These are phyloP conservation scores for Thozetella sp. DNA, from an alignment of 495 filamentous ascomycete species.

Conservation along the genomic window DNA sequence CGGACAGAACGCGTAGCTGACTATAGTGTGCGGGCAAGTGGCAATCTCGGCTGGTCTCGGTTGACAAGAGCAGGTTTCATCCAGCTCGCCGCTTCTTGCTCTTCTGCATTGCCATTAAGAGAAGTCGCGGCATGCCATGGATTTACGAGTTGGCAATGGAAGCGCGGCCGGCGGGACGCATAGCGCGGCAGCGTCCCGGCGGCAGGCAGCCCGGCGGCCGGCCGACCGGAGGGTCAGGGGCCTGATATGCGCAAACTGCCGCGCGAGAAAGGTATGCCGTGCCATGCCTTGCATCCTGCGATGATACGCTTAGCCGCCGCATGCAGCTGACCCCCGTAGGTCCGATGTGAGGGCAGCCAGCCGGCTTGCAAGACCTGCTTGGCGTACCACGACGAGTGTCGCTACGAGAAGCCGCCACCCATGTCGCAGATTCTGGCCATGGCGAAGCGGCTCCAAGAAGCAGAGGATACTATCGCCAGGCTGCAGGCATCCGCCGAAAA, in stretches of 20 bases:
- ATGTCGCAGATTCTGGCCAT: constrained; percentile 9
- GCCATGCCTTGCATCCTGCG: neutral
- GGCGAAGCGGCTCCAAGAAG: constrained; percentile 7
- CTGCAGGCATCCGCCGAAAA: neutral
- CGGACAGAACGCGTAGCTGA: too few relatives aligned
- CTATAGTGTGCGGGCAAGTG: too few relatives aligned
- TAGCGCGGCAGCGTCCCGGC: too few relatives aligned
- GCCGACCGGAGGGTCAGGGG: too few relatives aligned
- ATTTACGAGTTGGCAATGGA: too few relatives aligned
- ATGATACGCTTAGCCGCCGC: neutral
- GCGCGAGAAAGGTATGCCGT: constrained; percentile 2
- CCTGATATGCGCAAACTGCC: constrained; percentile 2
- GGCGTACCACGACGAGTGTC: constrained; percentile 7
- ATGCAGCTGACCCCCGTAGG: neutral
- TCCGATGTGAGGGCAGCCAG: constrained; percentile 7
- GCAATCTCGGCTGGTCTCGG: too few relatives aligned
- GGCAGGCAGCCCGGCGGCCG: too few relatives aligned
- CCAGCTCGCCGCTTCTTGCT: too few relatives aligned
- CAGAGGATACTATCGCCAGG: constrained; percentile 4
- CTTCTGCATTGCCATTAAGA: too few relatives aligned
- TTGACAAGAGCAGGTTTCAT: too few relatives aligned
- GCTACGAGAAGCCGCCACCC: constrained; percentile 8
- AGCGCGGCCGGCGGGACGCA: too few relatives aligned
- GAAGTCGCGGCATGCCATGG: too few relatives aligned
- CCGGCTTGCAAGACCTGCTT: constrained; percentile 8